A percentile compares a stretch with the other conserved stretches of the same genome.
These are phyloP conservation scores for Babesia bovis DNA, from an alignment of 169 alveolate genomes.

Conservation along the genomic window DNA sequence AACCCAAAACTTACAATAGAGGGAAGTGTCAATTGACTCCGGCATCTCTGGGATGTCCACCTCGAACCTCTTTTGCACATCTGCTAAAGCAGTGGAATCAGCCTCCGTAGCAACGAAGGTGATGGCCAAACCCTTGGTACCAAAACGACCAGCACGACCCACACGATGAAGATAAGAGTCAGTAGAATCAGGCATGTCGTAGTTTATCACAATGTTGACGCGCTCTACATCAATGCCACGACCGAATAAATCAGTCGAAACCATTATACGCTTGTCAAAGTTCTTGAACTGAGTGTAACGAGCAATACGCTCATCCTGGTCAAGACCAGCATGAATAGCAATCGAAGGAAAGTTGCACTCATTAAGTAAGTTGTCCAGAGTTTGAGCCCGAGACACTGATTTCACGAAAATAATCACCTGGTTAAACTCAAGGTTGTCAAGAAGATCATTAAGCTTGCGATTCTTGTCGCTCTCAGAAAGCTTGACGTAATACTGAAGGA, in stretches of 20 bases:
- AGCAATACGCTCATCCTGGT: conserved; percentile 87
- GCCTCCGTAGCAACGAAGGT: conserved; percentile 92
- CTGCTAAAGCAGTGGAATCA: conserved; percentile 93
- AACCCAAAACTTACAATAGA: conserved; percentile 71
- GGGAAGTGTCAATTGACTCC: conserved; percentile 88
- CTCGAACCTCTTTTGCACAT: conserved; percentile 96
- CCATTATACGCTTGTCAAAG: conserved; percentile 97
- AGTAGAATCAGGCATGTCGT: conserved; percentile 95
- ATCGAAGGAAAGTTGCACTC: conserved; percentile 99
- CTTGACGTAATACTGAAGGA: conserved; percentile 97
- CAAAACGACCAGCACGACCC: conserved; percentile 99
- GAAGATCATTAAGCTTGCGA: conserved; percentile 92
- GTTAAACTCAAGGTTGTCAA: conserved; percentile 97
- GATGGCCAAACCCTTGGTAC: conserved; percentile 99
- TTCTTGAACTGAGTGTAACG: conserved; percentile 96
- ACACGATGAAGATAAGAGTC: conserved; percentile 89
- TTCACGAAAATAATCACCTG: conserved; percentile 98
- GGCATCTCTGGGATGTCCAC: conserved; percentile 97
- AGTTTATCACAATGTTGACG: conserved; percentile 99
- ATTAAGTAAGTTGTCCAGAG: conserved; percentile 91
- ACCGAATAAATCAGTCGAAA: conserved; percentile 99
- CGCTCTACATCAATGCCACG: conserved; percentile 99
- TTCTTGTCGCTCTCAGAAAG: conserved; percentile 97
- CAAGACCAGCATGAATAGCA: conserved; percentile 94
- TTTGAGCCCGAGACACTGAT: conserved; percentile 92